Evolutionary conservation across 768 basidiomycete genomes (phyloP).

Genomic region (Asterophora lycoperdoides): DNA sequence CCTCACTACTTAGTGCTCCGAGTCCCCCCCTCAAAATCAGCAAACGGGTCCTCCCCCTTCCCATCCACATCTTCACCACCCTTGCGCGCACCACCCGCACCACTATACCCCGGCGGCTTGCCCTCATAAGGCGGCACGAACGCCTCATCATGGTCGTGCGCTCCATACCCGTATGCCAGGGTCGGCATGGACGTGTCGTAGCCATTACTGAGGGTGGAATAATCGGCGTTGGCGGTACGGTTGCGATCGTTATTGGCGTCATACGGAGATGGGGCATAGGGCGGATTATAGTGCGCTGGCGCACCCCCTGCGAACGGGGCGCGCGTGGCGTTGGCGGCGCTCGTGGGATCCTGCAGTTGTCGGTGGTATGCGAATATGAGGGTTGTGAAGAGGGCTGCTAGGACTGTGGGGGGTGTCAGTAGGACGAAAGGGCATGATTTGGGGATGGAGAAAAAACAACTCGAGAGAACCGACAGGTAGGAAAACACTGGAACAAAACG

Average conservation of each 20-base stretch:
- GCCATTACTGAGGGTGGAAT: too few relatives aligned
- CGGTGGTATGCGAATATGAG: slow-evolving; percentile 71
- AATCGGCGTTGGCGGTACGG: too few relatives aligned
- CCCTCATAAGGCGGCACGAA: slow-evolving; percentile 31
- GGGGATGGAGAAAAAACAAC: too few relatives aligned
- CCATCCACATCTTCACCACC: slow-evolving; percentile 37
- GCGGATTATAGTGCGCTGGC: slow-evolving; percentile 56
- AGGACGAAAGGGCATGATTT: slow-evolving; percentile 65
- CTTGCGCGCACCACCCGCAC: slow-evolving; percentile 22
- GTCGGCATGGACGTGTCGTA: slow-evolving; percentile 32
- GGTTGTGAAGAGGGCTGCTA: slow-evolving; percentile 58
- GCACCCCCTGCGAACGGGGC: slow-evolving; percentile 29
- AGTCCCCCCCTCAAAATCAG: slow-evolving; percentile 40
- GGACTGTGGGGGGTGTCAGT: slow-evolving; percentile 31
- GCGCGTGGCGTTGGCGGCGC: slow-evolving; percentile 47
- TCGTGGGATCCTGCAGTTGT: slow-evolving; percentile 67
- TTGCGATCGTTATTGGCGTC: too few relatives aligned
- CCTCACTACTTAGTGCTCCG: too few relatives aligned
- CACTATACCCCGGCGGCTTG: slow-evolving; percentile 48
- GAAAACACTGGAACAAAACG: too few relatives aligned
- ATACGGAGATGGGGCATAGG: slow-evolving; percentile 30
- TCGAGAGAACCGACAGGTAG: too few relatives aligned
- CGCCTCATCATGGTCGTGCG: slow-evolving; percentile 35
- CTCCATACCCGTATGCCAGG: slow-evolving; percentile 19
- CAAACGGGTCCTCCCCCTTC: slow-evolving; percentile 49